phyloP scores from a whole-genome alignment of 2,329 filamentous ascomycete species.

The Colletotrichum siamense region DNA sequence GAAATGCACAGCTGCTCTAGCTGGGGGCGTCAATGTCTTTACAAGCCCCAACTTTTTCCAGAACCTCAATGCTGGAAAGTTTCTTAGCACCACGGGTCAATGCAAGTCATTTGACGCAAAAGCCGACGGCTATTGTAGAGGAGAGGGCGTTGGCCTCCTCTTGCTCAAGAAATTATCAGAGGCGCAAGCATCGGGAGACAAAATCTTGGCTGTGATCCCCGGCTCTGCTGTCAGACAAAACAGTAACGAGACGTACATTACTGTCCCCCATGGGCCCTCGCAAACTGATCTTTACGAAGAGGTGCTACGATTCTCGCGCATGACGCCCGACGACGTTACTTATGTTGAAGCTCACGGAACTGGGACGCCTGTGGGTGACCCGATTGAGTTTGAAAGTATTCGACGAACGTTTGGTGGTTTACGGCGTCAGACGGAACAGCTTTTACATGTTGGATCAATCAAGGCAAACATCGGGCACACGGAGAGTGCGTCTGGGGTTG shows the following conservation, averaged over 20 bases:
- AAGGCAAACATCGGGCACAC: conserved; percentile 49
- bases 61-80: conserved; percentile 15
- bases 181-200: conserved; percentile 52
- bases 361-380: conserved; percentile 45
- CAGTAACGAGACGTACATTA: conserved; percentile 37
- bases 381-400: conserved; percentile 49
- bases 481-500: conserved; percentile 26
- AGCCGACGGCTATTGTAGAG: conserved; percentile 55
- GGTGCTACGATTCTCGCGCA: conserved; percentile 46
- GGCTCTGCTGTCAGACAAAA: conserved; percentile 46
- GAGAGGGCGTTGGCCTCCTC: conserved; percentile 50
- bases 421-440: background rate
- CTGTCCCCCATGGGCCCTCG: conserved; percentile 23
- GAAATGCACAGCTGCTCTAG: conserved; percentile 38
- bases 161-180: conserved; percentile 51
- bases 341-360: conserved; percentile 50
- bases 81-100: conserved; percentile 34
- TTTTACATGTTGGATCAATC: background rate
- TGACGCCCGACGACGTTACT: background rate
- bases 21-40: conserved; percentile 44
- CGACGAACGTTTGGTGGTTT: conserved; percentile 46
- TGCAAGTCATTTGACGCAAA: conserved; percentile 36
- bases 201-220: conserved; percentile 44
- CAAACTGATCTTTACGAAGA: conserved; percentile 49
- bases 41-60: conserved; percentile 22